Evolutionary conservation across 345 rosid genomes (phyloP).

Genomic region (Trapa bicornis): DNA sequence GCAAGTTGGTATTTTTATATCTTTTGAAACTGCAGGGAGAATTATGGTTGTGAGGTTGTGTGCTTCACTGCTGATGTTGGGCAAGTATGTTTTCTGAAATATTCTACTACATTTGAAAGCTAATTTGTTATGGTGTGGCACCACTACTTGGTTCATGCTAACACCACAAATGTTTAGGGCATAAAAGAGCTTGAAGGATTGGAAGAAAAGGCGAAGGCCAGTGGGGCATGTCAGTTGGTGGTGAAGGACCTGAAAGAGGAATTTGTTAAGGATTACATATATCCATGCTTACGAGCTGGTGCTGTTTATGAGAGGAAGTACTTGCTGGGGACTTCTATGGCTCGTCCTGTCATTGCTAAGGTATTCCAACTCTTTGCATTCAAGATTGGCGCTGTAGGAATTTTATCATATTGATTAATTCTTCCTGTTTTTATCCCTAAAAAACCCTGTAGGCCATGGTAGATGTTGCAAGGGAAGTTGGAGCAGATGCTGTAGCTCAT

Average conservation of each 20-base stretch:
- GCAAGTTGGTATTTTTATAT: not conserved
- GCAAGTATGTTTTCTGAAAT: slow-evolving; percentile 40
- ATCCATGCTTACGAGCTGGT: slow-evolving; percentile 90
- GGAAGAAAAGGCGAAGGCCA: slow-evolving; percentile 87
- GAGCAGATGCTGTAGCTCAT: slow-evolving; percentile 94
- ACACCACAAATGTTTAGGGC: slow-evolving; percentile 39
- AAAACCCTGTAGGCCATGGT: slow-evolving; percentile 79
- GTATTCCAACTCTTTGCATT: slow-evolving; percentile 15
- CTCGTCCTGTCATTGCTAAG: slow-evolving; percentile 97
- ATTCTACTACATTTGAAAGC: not conserved
- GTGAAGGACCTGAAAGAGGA: slow-evolving; percentile 87
- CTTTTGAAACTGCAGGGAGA: slow-evolving; percentile 41
- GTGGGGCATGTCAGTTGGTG: slow-evolving; percentile 89
- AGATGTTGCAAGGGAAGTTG: slow-evolving; percentile 91
- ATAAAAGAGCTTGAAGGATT: slow-evolving; percentile 76
- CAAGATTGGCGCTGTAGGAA: not conserved
- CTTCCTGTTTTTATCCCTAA: not conserved
- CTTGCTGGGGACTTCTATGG: slow-evolving; percentile 96
- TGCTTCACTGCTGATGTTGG: slow-evolving; percentile 99
- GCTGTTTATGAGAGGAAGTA: slow-evolving; percentile 86
- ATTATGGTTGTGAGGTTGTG: slow-evolving; percentile 98
- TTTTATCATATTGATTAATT: not conserved
- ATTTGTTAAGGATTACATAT: slow-evolving; percentile 77
- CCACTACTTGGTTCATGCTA: not conserved
- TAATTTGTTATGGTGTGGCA: not conserved